Evolutionary conservation across 148 eudicot species (phyloP), one percentile per base, ranked within the genome.

Genomic region (Dianthus caryophyllus): DNA sequence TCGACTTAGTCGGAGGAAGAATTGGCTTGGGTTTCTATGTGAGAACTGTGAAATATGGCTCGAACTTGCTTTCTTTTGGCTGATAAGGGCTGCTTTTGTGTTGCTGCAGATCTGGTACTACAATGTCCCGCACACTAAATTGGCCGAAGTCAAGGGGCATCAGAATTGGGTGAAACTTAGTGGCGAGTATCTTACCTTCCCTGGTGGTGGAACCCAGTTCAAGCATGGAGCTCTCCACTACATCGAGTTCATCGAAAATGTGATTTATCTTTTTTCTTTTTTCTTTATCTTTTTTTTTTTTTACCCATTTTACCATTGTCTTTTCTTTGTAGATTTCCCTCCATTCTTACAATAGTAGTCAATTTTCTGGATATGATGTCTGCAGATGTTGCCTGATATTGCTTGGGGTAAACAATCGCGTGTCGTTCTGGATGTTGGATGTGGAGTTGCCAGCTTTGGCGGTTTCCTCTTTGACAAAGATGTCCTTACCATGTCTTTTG

Each of bases 181-280:
- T 26, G 97, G 96, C 30, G 98, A 93, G 59, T 90, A 84, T 66
- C 98, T 93, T 51, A 86, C 95, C 22, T 93, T 93, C 77, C 98
- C 98, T 53, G 98, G 98, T 68, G 98, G 98, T 73, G 98, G 98
- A 61, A 93, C 98, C 31, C 98, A 93, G 75, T 93, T 93, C 76
- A 88, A 90, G 85, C 80, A 86, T 74, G 98, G 97, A 68, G 98
- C 97, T 70, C 96, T 84, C 73, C 98, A 93, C 80, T 93, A 93
- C 75, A 89, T 93, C 27, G 98, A 93, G 72, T 83, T 88, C 71
- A 83, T 93, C 26, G 90, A 93, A 75, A 81, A 78, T 71, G 97
- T 93, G 66, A 80, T 66, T n/a, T 49, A 53, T 59, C 30, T 62
- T 44, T 1, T 6, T 36, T 56, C 30, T 43, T n/a, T n/a, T n/a